Base-by-base conservation (phyloP, 805 yeast genomes). In the Jamesozyma jinghongensis region DNA sequence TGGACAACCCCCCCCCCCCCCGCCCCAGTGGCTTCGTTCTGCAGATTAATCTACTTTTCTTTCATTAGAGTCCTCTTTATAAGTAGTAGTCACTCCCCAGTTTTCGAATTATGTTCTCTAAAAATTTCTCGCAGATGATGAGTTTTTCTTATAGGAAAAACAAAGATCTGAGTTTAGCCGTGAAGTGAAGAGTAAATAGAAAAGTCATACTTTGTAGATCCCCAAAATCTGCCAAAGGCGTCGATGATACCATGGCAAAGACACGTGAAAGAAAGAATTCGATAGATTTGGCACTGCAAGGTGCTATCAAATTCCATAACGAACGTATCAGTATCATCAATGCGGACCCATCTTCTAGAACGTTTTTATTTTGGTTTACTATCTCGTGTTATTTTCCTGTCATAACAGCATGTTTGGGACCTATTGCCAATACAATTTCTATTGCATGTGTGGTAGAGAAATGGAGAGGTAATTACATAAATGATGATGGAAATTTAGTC, bases 371-470 rank as follows among this genome's bases (percentile, higher is more conserved):
- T 28, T 85, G 94, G 92, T 81, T 81, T 48, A 51, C 71, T 12
- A 59, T 80, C 0, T 77, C 88, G 3, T 71, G 81, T 2, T 78
- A 79, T 49, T 71, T 85, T 47, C 95, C 95, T 0, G 69, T 85
- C 19, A 56, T 81, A 6, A 78, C 88, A 1, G 86, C 90, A 4
- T 82, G 90, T 49, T 52, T 79, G 29, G 94, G 92, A 0, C 94
- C 95, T 0, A 51, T 85, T 20, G 79, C 90, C 5, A 84, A 84
- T 50, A 72, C 83, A 69, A 70, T 78, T 32, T 81, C 90, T 0
- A 66, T 83, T 4, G 77, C 82, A 1, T 85, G 88, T 5, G 68
- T 84, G 13, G 76, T 79, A 0, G 79, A 81, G 42, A 68, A 71
- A 36, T 85, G 95, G 95, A 58, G 80, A 38, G 34, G 53, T 4